phyloP scores from a whole-genome alignment of 768 basidiomycete species.

The Calocybe cyanea region DNA sequence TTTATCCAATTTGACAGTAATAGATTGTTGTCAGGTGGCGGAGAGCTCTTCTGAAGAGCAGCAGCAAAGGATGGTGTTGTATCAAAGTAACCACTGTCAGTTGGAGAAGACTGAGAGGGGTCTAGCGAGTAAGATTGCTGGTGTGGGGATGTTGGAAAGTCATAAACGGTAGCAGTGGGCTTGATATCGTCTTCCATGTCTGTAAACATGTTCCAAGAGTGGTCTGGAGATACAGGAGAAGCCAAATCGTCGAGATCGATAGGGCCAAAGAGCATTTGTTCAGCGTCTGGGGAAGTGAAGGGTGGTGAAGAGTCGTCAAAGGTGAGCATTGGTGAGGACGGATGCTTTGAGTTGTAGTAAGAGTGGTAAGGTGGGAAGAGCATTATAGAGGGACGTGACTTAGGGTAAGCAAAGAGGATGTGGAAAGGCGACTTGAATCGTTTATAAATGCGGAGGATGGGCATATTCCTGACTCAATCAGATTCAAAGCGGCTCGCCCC shows the following conservation, averaged over 20 bases:
- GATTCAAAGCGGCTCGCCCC: slow-evolving; percentile 14
- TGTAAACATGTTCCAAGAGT: slow-evolving; percentile 34
- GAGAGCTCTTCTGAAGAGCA: slow-evolving; percentile 31
- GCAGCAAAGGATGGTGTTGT: slow-evolving; percentile 35
- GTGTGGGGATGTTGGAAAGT: slow-evolving; percentile 27
- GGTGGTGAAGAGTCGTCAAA: slow-evolving; percentile 32
- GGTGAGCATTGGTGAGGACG: slow-evolving; percentile 23
- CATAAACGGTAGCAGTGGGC: slow-evolving; percentile 32
- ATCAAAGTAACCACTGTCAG: slow-evolving; percentile 31
- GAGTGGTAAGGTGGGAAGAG: slow-evolving; percentile 32
- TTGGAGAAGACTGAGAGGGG: slow-evolving; percentile 36
- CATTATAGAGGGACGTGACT: slow-evolving; percentile 34
- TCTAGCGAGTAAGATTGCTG: slow-evolving; percentile 30
- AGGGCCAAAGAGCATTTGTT: slow-evolving; percentile 57
- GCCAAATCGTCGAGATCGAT: slow-evolving; percentile 52
- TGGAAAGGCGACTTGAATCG: slow-evolving; percentile 21
- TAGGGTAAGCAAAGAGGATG: slow-evolving; percentile 23
- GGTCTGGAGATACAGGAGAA: slow-evolving; percentile 23
- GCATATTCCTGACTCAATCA: slow-evolving; percentile 32
- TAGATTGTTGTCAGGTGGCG: slow-evolving; percentile 41
- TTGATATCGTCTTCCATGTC: slow-evolving; percentile 41
- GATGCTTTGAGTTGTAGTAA: slow-evolving; percentile 19
- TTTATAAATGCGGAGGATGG: slow-evolving; percentile 37
- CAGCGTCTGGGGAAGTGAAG: slow-evolving; percentile 36
- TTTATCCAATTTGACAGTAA: slow-evolving; percentile 61